Percentiles rank a stretch among this genome's conserved stretches.
Evolutionary conservation across 2,329 filamentous ascomycete genomes (phyloP).

Genomic region (Arthrobotrys conoides): DNA sequence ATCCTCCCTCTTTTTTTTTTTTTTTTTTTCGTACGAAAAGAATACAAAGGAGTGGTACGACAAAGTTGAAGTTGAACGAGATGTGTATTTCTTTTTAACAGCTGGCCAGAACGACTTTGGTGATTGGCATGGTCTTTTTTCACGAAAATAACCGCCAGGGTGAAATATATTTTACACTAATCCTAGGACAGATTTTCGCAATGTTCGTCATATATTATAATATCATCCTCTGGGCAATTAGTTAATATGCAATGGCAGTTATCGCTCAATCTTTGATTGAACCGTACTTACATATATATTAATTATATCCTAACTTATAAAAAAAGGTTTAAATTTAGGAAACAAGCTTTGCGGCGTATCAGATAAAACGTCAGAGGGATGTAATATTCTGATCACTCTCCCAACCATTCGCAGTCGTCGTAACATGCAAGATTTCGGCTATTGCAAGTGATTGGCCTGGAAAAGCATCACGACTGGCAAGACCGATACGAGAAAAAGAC

Average conservation of each 20-base stretch:
- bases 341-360: constrained; percentile 43
- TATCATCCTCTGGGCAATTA: not conserved
- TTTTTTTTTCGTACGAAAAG: not conserved
- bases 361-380: constrained; percentile 14
- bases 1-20: not conserved
- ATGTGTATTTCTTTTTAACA: not conserved
- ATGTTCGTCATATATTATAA: not conserved
- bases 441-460: constrained; percentile 22
- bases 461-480: not conserved
- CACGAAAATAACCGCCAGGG: not conserved
- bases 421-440: constrained; percentile 25
- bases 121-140: constrained; percentile 22
- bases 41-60: constrained; percentile 27
- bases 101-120: not conserved
- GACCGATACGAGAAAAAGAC: not conserved
- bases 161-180: not conserved
- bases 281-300: too few relatives aligned
- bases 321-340: constrained; percentile 13
- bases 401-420: constrained; percentile 25
- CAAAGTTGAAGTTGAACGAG: not conserved
- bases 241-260: too few relatives aligned
- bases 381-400: constrained; percentile 41
- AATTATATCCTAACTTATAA: too few relatives aligned
- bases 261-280: too few relatives aligned
- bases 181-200: too few relatives aligned